Percentiles rank a stretch among this genome's conserved stretches.
phyloP scores from a whole-genome alignment of 352 stramenopile species.

The Thraustochytrium striatum region DNA sequence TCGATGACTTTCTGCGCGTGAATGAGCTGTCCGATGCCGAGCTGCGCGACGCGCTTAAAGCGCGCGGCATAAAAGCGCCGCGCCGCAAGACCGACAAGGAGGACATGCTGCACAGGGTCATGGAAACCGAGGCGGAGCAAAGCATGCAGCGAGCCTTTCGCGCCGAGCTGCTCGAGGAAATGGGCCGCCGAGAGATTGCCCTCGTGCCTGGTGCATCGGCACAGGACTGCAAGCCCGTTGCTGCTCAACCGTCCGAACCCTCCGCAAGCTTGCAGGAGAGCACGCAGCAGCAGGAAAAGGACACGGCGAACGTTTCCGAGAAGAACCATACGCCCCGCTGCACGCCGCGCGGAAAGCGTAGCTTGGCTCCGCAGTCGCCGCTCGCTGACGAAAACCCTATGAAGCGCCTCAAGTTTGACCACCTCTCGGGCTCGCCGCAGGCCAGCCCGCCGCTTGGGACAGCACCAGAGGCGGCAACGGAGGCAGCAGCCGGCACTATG shows the following conservation, averaged over 20 bases:
- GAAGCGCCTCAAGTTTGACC: not conserved
- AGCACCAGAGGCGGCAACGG: not conserved
- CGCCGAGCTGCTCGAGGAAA: conserved; percentile 29
- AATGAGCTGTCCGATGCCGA: not conserved
- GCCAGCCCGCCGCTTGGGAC: too few species aligned
- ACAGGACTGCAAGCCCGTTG: not conserved
- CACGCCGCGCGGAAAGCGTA: not conserved
- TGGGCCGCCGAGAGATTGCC: not conserved
- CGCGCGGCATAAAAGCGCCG: conserved; percentile 7
- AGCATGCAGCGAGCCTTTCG: conserved; percentile 1
- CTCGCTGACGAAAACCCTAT: not conserved
- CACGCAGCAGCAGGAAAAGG: not conserved
- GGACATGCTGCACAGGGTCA: not conserved
- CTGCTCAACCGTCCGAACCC: not conserved
- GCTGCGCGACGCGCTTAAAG: not conserved
- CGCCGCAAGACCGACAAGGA: conserved; percentile 16
- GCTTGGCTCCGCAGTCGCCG: not conserved
- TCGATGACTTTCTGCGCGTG: not conserved
- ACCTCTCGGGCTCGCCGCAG: not conserved
- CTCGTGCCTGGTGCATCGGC: not conserved
- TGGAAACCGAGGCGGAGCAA: conserved; percentile 1
- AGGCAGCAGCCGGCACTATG: not conserved
- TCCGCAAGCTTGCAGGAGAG: not conserved
- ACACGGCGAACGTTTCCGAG: not conserved
- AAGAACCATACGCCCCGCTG: not conserved